phyloP scores from a whole-genome alignment of 2,329 filamentous ascomycete genomes.

The Diaporthe humulicola region DNA sequence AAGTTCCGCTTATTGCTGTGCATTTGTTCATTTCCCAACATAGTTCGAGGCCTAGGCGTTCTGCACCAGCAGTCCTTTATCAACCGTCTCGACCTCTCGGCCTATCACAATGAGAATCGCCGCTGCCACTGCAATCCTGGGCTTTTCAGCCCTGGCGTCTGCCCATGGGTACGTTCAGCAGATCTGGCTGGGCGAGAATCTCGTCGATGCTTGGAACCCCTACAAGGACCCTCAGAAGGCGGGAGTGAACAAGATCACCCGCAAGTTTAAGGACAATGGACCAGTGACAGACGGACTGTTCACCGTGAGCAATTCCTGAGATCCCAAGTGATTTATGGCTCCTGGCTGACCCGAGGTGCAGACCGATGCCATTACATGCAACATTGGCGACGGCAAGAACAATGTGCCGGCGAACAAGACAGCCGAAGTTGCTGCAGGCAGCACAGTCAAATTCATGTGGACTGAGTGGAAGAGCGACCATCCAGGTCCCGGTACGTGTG shows the following conservation, averaged over 20 bases:
- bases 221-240: constrained; percentile 15
- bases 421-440: constrained; percentile 1
- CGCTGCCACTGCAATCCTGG: neutral
- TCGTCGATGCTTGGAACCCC: constrained; percentile 4
- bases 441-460: constrained; percentile 21
- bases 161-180: constrained; percentile 10
- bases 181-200: constrained; percentile 11
- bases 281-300: constrained; percentile 15
- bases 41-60: neutral
- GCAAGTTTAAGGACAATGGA: constrained; percentile 16
- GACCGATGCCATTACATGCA: constrained; percentile 21
- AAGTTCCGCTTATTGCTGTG: neutral
- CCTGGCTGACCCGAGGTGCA: neutral
- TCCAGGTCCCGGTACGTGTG: neutral
- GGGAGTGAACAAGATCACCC: constrained; percentile 8
- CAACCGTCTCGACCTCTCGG: neutral
- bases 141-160: neutral
- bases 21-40: neutral
- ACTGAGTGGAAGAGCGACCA: constrained; percentile 23
- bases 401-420: constrained; percentile 11
- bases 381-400: constrained; percentile 1
- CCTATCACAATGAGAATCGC: neutral
- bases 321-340: neutral
- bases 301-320: neutral
- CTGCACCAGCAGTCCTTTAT: neutral